Evolutionary conservation across 2,329 filamentous ascomycete genomes (phyloP).

Genomic region (Epichloe baconii): DNA sequence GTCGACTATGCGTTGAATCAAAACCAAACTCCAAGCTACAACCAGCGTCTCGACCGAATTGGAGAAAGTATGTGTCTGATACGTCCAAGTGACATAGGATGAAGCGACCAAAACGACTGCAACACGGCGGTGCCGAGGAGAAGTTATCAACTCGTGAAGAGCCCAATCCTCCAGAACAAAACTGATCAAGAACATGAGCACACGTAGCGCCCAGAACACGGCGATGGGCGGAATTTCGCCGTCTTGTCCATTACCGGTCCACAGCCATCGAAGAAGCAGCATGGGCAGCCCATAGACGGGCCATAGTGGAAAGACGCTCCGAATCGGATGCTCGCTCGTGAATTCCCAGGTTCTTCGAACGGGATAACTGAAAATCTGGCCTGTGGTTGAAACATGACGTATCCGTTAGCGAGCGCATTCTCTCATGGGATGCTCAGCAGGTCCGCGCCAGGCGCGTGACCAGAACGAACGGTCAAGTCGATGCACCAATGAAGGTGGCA

Average conservation of each 20-base stretch:
- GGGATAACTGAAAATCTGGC: conserved; percentile 85
- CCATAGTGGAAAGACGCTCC: conserved; percentile 95
- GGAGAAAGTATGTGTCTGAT: conserved; percentile 95
- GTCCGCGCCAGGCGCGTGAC: not conserved
- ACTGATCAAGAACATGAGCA: conserved; percentile 87
- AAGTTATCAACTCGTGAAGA: conserved; percentile 76
- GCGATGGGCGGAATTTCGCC: conserved; percentile 68
- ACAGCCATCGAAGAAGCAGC: conserved; percentile 83
- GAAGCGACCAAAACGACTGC: conserved; percentile 81
- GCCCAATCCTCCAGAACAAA: conserved; percentile 98
- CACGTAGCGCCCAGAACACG: conserved; percentile 79
- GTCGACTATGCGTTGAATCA: conserved; percentile 75
- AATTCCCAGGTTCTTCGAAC: conserved; percentile 93
- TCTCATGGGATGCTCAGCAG: not conserved
- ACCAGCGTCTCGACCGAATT: conserved; percentile 92
- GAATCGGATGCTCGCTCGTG: conserved; percentile 73
- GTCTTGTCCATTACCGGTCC: conserved; percentile 69
- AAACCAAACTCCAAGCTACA: conserved; percentile 83
- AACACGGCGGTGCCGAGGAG: conserved; percentile 55
- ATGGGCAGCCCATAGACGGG: conserved; percentile 89
- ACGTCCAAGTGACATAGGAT: conserved; percentile 97
- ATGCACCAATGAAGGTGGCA: not conserved
- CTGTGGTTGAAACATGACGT: conserved; percentile 30
- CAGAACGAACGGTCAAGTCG: not conserved
- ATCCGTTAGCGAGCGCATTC: not conserved